Evolutionary conservation across 176 grass and related monocot genomes (phyloP).

Genomic region (Ensete glaucum): DNA sequence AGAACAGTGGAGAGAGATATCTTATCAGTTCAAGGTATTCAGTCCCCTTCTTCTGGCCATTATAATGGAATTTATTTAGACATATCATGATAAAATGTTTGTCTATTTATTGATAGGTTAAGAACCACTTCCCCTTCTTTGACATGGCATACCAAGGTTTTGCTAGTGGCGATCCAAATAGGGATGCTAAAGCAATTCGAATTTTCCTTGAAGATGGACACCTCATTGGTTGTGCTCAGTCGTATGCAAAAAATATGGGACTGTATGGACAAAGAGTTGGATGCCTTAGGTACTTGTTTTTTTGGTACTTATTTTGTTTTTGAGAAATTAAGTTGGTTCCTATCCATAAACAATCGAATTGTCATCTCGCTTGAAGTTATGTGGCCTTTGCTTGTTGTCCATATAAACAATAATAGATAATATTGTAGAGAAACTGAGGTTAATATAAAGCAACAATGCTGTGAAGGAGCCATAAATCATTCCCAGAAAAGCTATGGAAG

Average conservation of each 20-base stretch:
- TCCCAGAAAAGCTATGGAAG: neutral
- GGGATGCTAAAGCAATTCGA: slow-evolving; percentile 83
- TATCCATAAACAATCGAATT: neutral
- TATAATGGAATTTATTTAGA: neutral
- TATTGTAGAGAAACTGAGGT: no score
- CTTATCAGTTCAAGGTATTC: slow-evolving; percentile 72
- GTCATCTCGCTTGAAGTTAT: neutral
- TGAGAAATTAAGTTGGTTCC: neutral
- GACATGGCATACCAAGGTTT: slow-evolving; percentile 99
- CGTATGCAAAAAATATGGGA: slow-evolving; percentile 97
- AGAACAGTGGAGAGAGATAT: slow-evolving; percentile 98
- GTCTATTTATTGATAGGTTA: slow-evolving; percentile 28
- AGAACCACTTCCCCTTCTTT: slow-evolving; percentile 98
- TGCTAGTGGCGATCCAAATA: slow-evolving; percentile 87
- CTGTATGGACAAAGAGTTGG: slow-evolving; percentile 90
- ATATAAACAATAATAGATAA: no score
- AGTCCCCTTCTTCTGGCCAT: neutral
- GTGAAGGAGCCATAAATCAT: neutral
- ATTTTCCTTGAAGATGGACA: slow-evolving; percentile 98
- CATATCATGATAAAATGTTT: slow-evolving; percentile 3
- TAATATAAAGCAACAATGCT: no score
- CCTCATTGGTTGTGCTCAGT: slow-evolving; percentile 91
- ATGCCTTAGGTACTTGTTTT: slow-evolving; percentile 61
- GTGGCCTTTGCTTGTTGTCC: neutral
- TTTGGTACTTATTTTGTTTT: neutral